A percentile compares a stretch with the other conserved stretches of the same genome.
These are phyloP conservation scores for Penicillium robsamsonii DNA, from an alignment of 495 filamentous ascomycete species.

Conservation along the genomic window DNA sequence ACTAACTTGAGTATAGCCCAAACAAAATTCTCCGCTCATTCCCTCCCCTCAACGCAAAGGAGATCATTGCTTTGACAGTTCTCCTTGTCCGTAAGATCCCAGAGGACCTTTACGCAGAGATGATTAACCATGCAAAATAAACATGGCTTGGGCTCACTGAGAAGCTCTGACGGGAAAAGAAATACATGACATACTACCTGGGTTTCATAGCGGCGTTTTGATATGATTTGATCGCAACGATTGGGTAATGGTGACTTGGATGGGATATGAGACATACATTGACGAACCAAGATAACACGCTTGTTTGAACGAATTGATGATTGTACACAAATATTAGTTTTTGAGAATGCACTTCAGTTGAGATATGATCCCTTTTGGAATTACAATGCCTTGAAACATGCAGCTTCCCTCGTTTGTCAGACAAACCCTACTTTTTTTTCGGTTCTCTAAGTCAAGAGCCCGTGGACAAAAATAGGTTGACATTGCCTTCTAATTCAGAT, in stretches of 20 bases:
- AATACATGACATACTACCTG: constrained; percentile 3
- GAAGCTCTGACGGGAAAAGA: not conserved
- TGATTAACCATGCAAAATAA: constrained; percentile 82
- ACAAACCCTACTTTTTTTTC: not conserved
- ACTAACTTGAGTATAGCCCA: constrained; percentile 55
- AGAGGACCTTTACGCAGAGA: constrained; percentile 80
- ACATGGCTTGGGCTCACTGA: not conserved
- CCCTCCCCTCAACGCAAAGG: constrained; percentile 75
- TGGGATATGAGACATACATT: constrained; percentile 19
- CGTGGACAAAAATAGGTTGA: not conserved
- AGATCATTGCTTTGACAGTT: constrained; percentile 76
- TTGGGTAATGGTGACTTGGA: constrained; percentile 7
- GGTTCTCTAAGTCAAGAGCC: not conserved
- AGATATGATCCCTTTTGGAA: not conserved
- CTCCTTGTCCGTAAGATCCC: constrained; percentile 82
- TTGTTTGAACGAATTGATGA: constrained; percentile 30
- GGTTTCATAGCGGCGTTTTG: constrained; percentile 24
- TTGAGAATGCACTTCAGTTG: not conserved
- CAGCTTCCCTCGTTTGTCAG: not conserved
- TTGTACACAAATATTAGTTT: constrained; percentile 9
- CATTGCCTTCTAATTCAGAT: not conserved
- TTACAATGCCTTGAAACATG: not conserved
- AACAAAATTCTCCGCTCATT: constrained; percentile 90
- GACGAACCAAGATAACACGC: constrained; percentile 19
- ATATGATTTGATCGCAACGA: constrained; percentile 7